phyloP scores from a whole-genome alignment of 176 grass and related monocot species.

The Stipa capillata region DNA sequence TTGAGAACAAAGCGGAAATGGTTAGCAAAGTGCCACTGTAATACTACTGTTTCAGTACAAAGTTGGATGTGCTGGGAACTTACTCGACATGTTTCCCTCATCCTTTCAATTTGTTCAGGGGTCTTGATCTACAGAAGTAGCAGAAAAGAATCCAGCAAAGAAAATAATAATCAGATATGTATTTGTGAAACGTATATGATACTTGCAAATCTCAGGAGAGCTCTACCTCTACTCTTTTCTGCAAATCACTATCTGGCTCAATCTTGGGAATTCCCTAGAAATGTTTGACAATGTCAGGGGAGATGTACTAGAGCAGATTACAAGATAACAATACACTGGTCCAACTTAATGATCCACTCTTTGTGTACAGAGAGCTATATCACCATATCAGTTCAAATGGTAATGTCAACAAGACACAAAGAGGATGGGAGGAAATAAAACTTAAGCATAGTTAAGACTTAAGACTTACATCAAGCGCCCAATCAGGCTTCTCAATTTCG shows the following conservation, averaged over 20 bases:
- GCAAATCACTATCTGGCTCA: slow-evolving; percentile 85
- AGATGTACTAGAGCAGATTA: neutral
- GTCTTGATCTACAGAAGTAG: slow-evolving; percentile 74
- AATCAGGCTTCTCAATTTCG: slow-evolving; percentile 85
- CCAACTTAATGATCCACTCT: neutral
- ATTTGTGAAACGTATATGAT: neutral
- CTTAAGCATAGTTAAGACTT: neutral
- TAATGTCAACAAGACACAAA: neutral
- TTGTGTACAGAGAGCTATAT: neutral
- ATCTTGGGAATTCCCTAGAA: slow-evolving; percentile 86
- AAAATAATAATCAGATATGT: slow-evolving; percentile 15
- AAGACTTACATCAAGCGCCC: slow-evolving; percentile 75
- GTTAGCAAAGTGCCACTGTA: neutral
- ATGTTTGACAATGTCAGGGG: slow-evolving; percentile 12
- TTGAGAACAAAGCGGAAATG: neutral
- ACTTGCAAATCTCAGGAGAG: slow-evolving; percentile 1
- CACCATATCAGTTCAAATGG: neutral
- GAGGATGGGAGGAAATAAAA: slow-evolving; percentile 1
- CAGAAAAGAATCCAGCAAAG: neutral
- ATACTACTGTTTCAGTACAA: neutral
- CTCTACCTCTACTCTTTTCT: slow-evolving; percentile 89
- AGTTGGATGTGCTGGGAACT: slow-evolving; percentile 16
- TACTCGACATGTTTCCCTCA: slow-evolving; percentile 98
- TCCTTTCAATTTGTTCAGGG: slow-evolving; percentile 80
- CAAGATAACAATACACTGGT: neutral